Base-by-base conservation (phyloP, 306 rosid species). In the Vicia faba region DNA sequence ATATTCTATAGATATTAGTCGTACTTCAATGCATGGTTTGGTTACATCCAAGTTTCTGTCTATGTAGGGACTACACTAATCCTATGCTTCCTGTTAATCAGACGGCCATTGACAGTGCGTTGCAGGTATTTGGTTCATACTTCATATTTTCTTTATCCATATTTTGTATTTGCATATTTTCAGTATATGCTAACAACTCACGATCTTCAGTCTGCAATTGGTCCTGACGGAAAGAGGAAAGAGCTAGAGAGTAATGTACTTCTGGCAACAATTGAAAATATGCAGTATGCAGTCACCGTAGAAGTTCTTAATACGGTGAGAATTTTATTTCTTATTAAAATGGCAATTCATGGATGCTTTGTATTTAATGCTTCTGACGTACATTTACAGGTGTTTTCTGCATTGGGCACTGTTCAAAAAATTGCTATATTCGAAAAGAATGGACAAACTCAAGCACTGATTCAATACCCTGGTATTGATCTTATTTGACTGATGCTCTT, bases 1-100 rank as follows among this genome's bases (percentile, higher is more conserved):
- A 19, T 48, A 10, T 54, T 56, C 44, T 46, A 12, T 38, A 49
- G 76, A 49, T 66, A 31, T 48, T 72, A 36, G 68, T 36, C 71
- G 31, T 16, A 13, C 38, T 50, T 64, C 38, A 49, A 31, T 55
- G 10, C 38, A 44, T 61, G 46, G 57, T 45, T 45, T 45, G 56
- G 57, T 64, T 45, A 33, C 19, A 61, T 23, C 73, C 44, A 44
- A 33, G 13, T 18, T 51, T 63, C 58, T 83, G 78, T 50, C 58
- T 18, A 56, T 76, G 55, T 83, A 91, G 97, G 87, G 97, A 91
- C 78, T 91, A 91, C 76, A 91, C 97, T 53, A 91, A 91, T 83
- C 97, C 97, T 1, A 84, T 83, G 82, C 97, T 91, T 72, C 97
- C 97, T 60, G 97, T 91, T 79, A 91, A 91, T 84, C 89, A 90